Percentiles rank a stretch among this genome's conserved stretches.
Evolutionary conservation across 1,139 yeast genomes (phyloP).

Genomic region (Arxiozyma slooffiae): DNA sequence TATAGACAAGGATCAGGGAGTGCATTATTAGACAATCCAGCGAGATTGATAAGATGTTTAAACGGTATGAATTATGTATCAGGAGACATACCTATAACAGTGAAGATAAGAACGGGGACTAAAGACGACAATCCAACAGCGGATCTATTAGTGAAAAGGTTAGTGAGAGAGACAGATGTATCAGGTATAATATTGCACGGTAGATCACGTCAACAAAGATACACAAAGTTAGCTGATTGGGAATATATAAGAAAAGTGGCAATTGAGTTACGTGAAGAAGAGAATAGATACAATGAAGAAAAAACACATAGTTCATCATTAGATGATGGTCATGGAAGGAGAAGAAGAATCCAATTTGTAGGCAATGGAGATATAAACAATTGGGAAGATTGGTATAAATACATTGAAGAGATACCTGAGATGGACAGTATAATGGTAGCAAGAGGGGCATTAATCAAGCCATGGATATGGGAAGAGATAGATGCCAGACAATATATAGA

Average conservation of each 20-base stretch:
- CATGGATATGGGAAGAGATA: slow-evolving; percentile 97
- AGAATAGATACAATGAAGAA: slow-evolving; percentile 36
- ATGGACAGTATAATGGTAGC: slow-evolving; percentile 96
- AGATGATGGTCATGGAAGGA: slow-evolving; percentile 30
- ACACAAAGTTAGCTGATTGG: slow-evolving; percentile 91
- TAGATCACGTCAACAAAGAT: slow-evolving; percentile 90
- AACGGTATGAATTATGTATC: slow-evolving; percentile 84
- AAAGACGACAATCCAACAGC: slow-evolving; percentile 84
- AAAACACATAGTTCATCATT: neutral
- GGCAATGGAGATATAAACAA: slow-evolving; percentile 94
- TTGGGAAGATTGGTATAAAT: slow-evolving; percentile 79
- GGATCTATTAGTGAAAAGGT: slow-evolving; percentile 54
- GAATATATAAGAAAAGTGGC: slow-evolving; percentile 73
- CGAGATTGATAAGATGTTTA: slow-evolving; percentile 64
- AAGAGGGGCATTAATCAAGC: slow-evolving; percentile 93
- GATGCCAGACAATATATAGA: slow-evolving; percentile 83
- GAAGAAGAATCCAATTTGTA: slow-evolving; percentile 45
- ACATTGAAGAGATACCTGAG: slow-evolving; percentile 50
- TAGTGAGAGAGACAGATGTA: slow-evolving; percentile 68
- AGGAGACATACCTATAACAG: slow-evolving; percentile 84
- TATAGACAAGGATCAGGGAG: slow-evolving; percentile 94
- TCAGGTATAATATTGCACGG: slow-evolving; percentile 94
- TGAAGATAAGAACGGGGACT: slow-evolving; percentile 87
- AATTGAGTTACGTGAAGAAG: slow-evolving; percentile 48
- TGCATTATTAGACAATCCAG: slow-evolving; percentile 84